Percentiles rank a stretch among this genome's conserved stretches.
These are phyloP conservation scores for Colletotrichum sp. DNA, from an alignment of 2,329 filamentous ascomycete species.

Conservation along the genomic window DNA sequence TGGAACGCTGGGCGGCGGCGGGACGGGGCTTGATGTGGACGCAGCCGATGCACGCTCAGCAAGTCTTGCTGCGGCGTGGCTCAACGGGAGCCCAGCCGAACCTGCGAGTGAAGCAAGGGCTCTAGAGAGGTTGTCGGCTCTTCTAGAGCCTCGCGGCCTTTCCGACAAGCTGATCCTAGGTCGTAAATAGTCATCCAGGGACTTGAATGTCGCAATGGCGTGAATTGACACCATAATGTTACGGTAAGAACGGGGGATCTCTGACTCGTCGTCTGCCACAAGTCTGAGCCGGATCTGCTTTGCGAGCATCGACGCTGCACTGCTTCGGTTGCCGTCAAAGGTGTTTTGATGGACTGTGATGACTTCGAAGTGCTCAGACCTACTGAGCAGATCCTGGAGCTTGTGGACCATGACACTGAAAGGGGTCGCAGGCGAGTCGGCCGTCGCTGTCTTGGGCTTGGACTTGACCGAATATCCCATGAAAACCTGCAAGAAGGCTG, in stretches of 20 bases:
- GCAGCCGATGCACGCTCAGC: constrained; percentile 47
- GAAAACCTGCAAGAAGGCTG: constrained; percentile 89
- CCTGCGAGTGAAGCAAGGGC: constrained; percentile 80
- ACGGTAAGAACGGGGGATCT: constrained; percentile 84
- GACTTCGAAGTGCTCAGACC: constrained; percentile 97
- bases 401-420: constrained; percentile 94
- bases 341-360: constrained; percentile 93
- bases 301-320: constrained; percentile 92
- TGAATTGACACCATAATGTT: constrained; percentile 99
- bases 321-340: constrained; percentile 88
- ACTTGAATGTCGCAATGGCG: constrained; percentile 97
- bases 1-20: constrained; percentile 38
- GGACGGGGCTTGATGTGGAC: constrained; percentile 38
- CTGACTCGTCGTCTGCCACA: constrained; percentile 86
- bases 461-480: constrained; percentile 78
- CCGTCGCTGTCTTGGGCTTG: constrained; percentile 66
- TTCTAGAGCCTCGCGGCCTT: constrained; percentile 67
- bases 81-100: constrained; percentile 66
- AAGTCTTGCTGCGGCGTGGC: constrained; percentile 49
- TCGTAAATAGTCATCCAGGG: constrained; percentile 92
- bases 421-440: constrained; percentile 76
- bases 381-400: constrained; percentile 92
- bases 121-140: constrained; percentile 67
- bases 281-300: constrained; percentile 93
- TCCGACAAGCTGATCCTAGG: constrained; percentile 86